Evolutionary conservation across 2,329 filamentous ascomycete species (phyloP).

Genomic region (Helicocarpus griseus): DNA sequence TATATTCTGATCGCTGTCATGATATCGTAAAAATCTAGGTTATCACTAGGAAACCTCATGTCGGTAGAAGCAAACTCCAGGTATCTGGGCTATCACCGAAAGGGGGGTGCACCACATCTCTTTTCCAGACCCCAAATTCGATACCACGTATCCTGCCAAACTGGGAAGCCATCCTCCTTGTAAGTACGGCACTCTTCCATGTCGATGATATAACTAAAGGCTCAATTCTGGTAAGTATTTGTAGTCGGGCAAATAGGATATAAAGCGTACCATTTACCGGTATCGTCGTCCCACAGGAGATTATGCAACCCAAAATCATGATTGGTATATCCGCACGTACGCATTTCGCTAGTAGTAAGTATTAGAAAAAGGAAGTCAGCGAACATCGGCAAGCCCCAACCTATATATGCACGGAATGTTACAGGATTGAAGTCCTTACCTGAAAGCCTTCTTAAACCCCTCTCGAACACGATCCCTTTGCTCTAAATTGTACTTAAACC

Average conservation of each 20-base stretch:
- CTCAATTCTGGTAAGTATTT: background rate
- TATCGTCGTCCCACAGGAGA: background rate
- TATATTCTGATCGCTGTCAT: no score
- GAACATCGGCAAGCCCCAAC: no score
- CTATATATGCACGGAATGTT: no score
- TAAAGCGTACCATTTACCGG: background rate
- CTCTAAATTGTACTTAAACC: background rate
- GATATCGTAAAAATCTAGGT: no score
- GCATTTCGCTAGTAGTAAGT: background rate
- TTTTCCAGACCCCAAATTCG: background rate
- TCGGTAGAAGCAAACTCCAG: no score
- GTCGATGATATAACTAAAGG: background rate
- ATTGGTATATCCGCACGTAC: background rate
- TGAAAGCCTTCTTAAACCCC: background rate
- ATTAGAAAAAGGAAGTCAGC: no score
- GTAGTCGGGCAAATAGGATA: background rate
- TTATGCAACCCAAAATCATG: background rate
- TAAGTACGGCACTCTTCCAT: background rate
- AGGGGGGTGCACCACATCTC: no score
- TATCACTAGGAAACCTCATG: no score
- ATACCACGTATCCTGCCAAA: background rate
- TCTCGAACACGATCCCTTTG: background rate
- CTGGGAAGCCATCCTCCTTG: background rate
- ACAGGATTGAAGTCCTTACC: no score
- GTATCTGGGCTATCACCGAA: no score